A percentile compares a stretch with the other conserved stretches of the same genome.
Evolutionary conservation across 78 protist genomes (phyloP).

Genomic region (Dictyostelium firmibasis): DNA sequence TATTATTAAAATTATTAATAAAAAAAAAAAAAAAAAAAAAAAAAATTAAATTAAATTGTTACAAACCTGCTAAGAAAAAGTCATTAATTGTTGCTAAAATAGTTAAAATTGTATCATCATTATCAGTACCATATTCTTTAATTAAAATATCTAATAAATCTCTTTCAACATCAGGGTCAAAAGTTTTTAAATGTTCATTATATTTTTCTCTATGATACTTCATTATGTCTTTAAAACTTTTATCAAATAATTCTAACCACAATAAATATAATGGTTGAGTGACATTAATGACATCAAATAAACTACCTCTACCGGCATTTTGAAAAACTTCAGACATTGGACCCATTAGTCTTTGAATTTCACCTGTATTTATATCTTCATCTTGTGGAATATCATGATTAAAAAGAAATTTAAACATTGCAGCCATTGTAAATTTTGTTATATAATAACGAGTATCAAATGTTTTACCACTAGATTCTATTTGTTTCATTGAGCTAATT

Average conservation of each 20-base stretch:
- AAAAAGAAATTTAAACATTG: conserved; percentile 10
- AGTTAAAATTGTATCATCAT: not conserved
- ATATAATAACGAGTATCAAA: not conserved
- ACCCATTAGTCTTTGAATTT: not conserved
- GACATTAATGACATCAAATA: not conserved
- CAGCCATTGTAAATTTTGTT: not conserved
- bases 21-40: no score
- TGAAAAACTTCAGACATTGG: not conserved
- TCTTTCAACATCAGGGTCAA: not conserved
- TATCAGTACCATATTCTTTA: not conserved
- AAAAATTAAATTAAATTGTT: no score
- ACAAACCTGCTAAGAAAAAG: conserved; percentile 11
- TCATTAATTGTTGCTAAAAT: not conserved
- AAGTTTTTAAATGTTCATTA: not conserved
- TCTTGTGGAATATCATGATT: not conserved
- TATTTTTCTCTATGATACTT: not conserved
- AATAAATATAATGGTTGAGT: not conserved
- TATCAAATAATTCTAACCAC: not conserved
- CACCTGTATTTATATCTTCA: not conserved
- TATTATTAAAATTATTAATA: no score
- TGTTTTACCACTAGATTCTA: not conserved
- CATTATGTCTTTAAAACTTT: not conserved
- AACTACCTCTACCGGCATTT: not conserved
- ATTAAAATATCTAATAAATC: conserved; percentile 14
- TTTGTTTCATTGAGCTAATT: not conserved